Percentiles rank a stretch among this genome's conserved stretches.
Conservation (phyloP, 805 yeast species). For the Saccharomycopsis sp. region DNA sequence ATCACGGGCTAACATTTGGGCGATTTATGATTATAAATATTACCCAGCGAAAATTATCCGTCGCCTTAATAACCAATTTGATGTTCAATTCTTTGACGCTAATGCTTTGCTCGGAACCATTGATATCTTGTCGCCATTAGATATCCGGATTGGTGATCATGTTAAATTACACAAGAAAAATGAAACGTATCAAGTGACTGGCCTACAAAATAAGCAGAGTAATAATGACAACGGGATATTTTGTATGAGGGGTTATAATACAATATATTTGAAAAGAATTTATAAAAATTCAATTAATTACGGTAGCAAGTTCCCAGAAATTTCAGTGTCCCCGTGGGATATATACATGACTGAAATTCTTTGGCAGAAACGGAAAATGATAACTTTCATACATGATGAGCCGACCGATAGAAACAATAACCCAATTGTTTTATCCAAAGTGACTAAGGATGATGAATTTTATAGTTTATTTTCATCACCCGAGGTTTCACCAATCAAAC, state of each 20-base stretch:
- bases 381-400: neutral
- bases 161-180: constrained; percentile 32
- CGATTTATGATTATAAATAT: constrained; percentile 39
- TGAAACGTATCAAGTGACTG: constrained; percentile 38
- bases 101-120: constrained; percentile 28
- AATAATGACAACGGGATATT: constrained; percentile 29
- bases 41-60: constrained; percentile 42
- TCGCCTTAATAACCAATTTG: constrained; percentile 23
- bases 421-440: neutral
- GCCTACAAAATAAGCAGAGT: constrained; percentile 27
- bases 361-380: constrained; percentile 31
- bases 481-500: constrained; percentile 17
- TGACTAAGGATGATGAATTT: constrained; percentile 2
- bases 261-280: constrained; percentile 33
- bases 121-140: constrained; percentile 39
- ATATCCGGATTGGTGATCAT: constrained; percentile 50
- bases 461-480: constrained; percentile 17
- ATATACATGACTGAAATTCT: constrained; percentile 34
- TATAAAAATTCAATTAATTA: constrained; percentile 21
- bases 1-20: constrained; percentile 39
- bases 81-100: constrained; percentile 37
- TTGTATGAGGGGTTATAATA: constrained; percentile 59
- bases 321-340: constrained; percentile 28
- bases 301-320: constrained; percentile 23
- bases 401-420: neutral